Evolutionary conservation across 768 basidiomycete genomes (phyloP).

Genomic region (Suillus paluster): DNA sequence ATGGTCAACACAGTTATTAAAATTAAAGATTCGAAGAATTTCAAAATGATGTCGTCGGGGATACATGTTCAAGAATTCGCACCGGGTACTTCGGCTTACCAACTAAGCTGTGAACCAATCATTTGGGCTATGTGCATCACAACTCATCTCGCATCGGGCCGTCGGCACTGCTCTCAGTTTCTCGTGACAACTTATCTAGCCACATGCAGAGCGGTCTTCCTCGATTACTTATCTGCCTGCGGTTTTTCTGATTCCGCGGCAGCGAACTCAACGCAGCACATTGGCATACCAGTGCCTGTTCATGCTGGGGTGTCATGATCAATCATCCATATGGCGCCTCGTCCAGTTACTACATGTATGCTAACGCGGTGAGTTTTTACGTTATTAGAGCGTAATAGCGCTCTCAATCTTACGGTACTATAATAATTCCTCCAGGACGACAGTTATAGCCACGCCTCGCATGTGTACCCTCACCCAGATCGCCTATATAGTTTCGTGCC

Average conservation of each 20-base stretch:
- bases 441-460: neutral
- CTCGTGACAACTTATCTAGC: neutral
- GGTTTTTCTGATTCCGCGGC: neutral
- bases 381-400: neutral
- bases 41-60: too few relatives aligned
- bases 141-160: neutral
- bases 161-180: constrained; percentile 1
- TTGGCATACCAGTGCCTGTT: neutral
- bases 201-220: neutral
- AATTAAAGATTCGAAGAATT: too few relatives aligned
- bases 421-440: constrained; percentile 15
- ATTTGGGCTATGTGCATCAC: neutral
- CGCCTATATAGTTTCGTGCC: constrained; percentile 31
- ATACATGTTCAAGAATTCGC: neutral
- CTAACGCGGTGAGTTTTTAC: constrained; percentile 21
- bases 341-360: constrained; percentile 32
- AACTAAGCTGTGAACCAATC: neutral
- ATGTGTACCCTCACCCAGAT: constrained; percentile 19
- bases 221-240: neutral
- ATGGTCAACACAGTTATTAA: too few relatives aligned
- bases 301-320: constrained; percentile 22
- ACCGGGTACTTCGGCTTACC: neutral
- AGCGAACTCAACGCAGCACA: neutral
- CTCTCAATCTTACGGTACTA: neutral
- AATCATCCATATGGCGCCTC: constrained; percentile 35